A percentile compares a stretch with the other conserved stretches of the same genome.
These are phyloP conservation scores for Zoysia matrella DNA, from an alignment of 202 grass and related monocot genomes.

Conservation along the genomic window DNA sequence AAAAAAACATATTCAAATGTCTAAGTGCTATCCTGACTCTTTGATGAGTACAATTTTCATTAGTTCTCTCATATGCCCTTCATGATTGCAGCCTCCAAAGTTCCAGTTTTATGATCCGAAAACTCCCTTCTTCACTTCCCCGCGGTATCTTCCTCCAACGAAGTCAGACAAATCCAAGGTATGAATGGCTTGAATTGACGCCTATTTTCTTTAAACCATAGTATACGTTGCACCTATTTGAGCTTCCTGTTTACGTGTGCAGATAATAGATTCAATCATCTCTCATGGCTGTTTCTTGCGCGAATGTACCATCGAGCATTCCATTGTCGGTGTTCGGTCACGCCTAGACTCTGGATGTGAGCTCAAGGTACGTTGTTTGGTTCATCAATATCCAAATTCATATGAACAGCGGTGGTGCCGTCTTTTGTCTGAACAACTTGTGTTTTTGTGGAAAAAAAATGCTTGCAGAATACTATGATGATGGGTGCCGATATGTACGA, in stretches of 20 bases:
- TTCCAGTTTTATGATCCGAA: too few species aligned
- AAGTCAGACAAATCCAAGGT: conserved; percentile 74
- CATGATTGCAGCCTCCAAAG: too few species aligned
- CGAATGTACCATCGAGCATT: too few species aligned
- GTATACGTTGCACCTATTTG: background rate
- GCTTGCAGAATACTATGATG: conserved; percentile 60
- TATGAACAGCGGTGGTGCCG: background rate
- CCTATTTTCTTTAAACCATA: background rate
- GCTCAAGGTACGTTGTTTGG: conserved; percentile 54
- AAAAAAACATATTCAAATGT: too few species aligned
- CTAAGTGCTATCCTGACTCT: background rate
- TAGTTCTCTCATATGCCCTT: too few species aligned
- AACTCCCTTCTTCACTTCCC: conserved; percentile 14
- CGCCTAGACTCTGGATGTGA: conserved; percentile 57
- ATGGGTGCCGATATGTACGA: too few species aligned
- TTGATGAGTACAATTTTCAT: background rate
- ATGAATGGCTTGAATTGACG: background rate
- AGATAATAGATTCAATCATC: conserved; percentile 64
- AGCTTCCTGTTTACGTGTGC: background rate
- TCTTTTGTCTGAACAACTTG: background rate
- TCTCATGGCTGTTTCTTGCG: conserved; percentile 79
- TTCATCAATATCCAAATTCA: background rate
- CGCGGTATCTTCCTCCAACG: conserved; percentile 67
- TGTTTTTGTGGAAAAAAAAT: background rate
- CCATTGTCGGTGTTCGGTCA: conserved; percentile 43